These are phyloP conservation scores for Corynespora cassiicola DNA, from an alignment of 2,329 filamentous ascomycete species.

Conservation along the genomic window DNA sequence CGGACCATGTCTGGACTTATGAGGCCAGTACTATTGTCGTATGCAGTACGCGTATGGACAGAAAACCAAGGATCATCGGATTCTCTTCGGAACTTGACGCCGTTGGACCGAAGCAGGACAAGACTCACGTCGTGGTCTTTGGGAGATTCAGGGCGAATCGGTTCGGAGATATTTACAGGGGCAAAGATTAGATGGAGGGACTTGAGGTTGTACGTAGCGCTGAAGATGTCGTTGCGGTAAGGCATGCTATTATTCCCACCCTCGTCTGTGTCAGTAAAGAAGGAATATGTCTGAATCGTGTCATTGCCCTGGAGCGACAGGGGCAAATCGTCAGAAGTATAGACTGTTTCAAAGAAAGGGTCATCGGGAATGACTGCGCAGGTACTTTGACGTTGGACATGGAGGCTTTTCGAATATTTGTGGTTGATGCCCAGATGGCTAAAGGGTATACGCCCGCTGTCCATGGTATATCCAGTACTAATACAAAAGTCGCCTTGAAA, in stretches of 20 bases:
- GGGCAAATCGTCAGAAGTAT: not conserved
- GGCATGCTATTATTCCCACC: no score
- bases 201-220: slow-evolving; percentile 4
- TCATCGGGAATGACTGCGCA: slow-evolving; percentile 5
- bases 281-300: not conserved
- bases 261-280: not conserved
- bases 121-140: slow-evolving; percentile 3
- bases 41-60: not conserved
- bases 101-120: slow-evolving; percentile 4
- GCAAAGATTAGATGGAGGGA: not conserved
- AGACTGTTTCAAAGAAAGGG: slow-evolving; percentile 2
- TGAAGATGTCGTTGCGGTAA: slow-evolving; percentile 1
- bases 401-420: slow-evolving; percentile 1
- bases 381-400: slow-evolving; percentile 3
- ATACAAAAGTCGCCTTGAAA: slow-evolving; percentile 1
- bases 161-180: not conserved
- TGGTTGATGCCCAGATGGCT: slow-evolving; percentile 6
- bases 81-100: slow-evolving; percentile 1
- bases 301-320: not conserved
- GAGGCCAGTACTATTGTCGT: slow-evolving; percentile 2
- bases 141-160: not conserved
- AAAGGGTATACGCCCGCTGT: slow-evolving; percentile 3
- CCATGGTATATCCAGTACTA: not conserved
- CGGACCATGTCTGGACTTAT: not conserved
- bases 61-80: slow-evolving; percentile 7